These are phyloP conservation scores for Tilletia walkeri DNA, from an alignment of 1,284 basidiomycete genomes.

Conservation along the genomic window DNA sequence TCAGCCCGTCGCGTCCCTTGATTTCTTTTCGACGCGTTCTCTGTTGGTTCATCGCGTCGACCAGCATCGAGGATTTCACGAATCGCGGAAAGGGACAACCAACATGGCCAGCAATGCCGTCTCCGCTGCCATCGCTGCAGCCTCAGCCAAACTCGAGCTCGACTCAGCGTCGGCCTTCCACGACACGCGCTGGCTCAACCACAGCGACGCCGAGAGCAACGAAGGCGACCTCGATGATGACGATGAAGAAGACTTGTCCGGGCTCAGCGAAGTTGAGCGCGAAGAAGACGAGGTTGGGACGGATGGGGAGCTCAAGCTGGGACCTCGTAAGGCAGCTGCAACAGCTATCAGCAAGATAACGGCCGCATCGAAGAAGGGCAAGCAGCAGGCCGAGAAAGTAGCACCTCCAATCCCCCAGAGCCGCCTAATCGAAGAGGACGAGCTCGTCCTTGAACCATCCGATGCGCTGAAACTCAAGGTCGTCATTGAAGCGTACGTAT, in stretches of 20 bases:
- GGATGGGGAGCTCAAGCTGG: too few species aligned
- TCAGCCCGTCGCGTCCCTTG: not conserved
- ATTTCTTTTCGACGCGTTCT: not conserved
- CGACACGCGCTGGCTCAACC: not conserved
- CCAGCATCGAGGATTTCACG: not conserved
- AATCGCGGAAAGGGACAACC: not conserved
- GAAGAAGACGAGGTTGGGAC: not conserved
- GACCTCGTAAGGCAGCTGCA: not conserved
- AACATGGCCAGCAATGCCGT: not conserved
- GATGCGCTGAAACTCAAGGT: slow-evolving; percentile 18
- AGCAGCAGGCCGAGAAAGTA: not conserved
- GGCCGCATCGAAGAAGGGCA: not conserved
- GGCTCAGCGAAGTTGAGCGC: not conserved
- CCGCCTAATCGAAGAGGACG: not conserved
- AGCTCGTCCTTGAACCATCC: slow-evolving; percentile 8
- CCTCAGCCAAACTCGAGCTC: slow-evolving; percentile 1
- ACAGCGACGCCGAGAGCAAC: not conserved
- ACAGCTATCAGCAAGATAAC: not conserved
- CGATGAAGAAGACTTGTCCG: not conserved
- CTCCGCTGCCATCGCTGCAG: not conserved
- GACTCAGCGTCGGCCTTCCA: not conserved
- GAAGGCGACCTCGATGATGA: not conserved
- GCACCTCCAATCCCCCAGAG: not conserved
- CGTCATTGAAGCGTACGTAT: slow-evolving; percentile 9
- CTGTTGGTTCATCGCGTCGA: too few species aligned